Percentiles rank a stretch among this genome's conserved stretches.
These are phyloP conservation scores for Capsicum rhomboideum DNA, from an alignment of 257 asterid genomes.

Conservation along the genomic window DNA sequence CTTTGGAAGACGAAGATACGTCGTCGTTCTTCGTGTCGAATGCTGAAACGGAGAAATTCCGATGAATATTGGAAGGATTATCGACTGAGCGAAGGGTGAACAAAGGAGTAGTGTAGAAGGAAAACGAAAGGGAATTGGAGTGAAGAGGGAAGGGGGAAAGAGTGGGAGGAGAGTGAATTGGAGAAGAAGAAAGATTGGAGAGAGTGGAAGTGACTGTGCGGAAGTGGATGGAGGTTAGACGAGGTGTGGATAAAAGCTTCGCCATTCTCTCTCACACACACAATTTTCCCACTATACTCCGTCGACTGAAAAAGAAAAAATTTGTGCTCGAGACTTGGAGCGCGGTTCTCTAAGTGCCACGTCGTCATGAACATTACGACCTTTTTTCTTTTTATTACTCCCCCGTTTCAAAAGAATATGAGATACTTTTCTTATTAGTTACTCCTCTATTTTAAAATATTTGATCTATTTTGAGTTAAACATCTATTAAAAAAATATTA, in stretches of 20 bases:
- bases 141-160: not conserved
- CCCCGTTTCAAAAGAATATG: too few species aligned
- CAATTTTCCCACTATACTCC: not conserved
- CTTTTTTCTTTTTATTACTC: not conserved
- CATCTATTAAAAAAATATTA: too few species aligned
- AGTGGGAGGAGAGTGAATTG: conserved; percentile 1
- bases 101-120: not conserved
- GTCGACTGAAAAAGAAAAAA: not conserved
- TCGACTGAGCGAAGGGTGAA: not conserved
- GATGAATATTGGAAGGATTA: not conserved
- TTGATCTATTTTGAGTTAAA: too few species aligned
- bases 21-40: conserved; percentile 41
- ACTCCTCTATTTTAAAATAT: too few species aligned
- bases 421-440: too few species aligned
- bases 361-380: conserved; percentile 4
- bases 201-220: conserved; percentile 33
- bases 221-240: conserved; percentile 33
- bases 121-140: not conserved
- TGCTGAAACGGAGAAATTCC: conserved; percentile 31
- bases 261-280: conserved; percentile 9
- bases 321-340: not conserved
- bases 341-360: conserved; percentile 19
- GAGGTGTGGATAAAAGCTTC: conserved; percentile 27
- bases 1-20: conserved; percentile 16
- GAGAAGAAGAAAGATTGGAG: conserved; percentile 11